A percentile compares a stretch with the other conserved stretches of the same genome.
Conservation (phyloP, 495 filamentous ascomycete species). For the Neurospora sp. region DNA sequence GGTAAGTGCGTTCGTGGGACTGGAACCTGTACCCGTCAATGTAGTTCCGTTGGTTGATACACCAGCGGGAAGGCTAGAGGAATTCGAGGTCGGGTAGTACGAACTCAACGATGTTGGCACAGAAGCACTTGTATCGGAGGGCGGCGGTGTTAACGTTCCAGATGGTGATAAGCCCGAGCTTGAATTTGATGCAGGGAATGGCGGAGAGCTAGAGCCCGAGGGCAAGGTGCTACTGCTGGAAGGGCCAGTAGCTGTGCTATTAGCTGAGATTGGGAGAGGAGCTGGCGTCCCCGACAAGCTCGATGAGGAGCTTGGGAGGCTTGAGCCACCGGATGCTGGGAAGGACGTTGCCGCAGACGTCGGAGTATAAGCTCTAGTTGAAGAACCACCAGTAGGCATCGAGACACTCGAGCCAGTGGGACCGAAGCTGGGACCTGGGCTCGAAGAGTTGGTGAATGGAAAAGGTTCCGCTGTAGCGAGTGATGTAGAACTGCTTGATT, state of each 20-base stretch:
- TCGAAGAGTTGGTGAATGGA: not conserved
- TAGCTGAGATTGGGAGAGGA: conserved; percentile 4
- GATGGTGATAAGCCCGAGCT: not conserved
- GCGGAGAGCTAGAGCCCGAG: not conserved
- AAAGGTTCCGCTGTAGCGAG: not conserved
- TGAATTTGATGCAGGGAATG: conserved; percentile 8
- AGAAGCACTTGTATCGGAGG: not conserved
- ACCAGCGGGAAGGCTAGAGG: not conserved
- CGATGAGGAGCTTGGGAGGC: not conserved
- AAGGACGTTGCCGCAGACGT: not conserved
- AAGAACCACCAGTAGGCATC: not conserved
- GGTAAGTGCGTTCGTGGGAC: not conserved
- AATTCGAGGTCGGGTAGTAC: not conserved
- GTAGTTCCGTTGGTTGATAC: not conserved
- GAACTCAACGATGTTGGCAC: not conserved
- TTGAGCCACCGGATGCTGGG: not conserved
- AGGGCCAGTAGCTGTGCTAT: not conserved
- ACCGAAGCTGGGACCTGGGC: not conserved
- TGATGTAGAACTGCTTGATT: not conserved
- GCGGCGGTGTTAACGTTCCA: not conserved
- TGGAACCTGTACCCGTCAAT: not conserved
- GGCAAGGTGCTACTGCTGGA: not conserved
- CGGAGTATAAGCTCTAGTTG: not conserved
- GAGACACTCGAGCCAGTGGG: not conserved
- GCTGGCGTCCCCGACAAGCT: not conserved